These are phyloP conservation scores for Didymella arachidicola DNA, from an alignment of 2,329 filamentous ascomycete species.

Conservation along the genomic window DNA sequence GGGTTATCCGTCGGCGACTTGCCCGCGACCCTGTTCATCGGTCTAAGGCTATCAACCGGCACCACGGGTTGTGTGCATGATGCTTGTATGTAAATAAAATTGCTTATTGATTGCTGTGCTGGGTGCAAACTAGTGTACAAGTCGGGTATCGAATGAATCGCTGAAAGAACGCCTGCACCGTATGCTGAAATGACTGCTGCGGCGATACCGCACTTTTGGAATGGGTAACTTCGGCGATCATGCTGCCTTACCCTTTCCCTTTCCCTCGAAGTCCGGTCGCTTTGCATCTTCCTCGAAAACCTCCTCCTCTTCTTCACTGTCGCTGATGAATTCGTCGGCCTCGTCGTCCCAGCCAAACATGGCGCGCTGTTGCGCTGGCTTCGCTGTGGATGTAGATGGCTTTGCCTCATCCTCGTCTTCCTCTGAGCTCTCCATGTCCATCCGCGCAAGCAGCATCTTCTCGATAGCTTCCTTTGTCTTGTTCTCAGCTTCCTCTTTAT, in stretches of 20 bases:
- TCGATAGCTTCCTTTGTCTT: slow-evolving; percentile 80
- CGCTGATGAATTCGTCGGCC: slow-evolving; percentile 60
- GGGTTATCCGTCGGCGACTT: slow-evolving; percentile 19
- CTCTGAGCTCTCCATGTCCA: slow-evolving; percentile 53
- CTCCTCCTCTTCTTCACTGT: slow-evolving; percentile 57
- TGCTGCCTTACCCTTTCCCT: slow-evolving; percentile 54
- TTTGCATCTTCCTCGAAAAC: slow-evolving; percentile 45
- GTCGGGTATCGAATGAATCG: slow-evolving; percentile 18
- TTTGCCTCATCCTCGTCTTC: slow-evolving; percentile 43
- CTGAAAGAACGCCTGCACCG: slow-evolving; percentile 17
- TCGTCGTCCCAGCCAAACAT: slow-evolving; percentile 84
- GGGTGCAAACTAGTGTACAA: slow-evolving; percentile 11
- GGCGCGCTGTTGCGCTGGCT: slow-evolving; percentile 51
- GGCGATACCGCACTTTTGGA: not conserved
- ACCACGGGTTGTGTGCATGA: not conserved
- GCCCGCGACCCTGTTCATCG: slow-evolving; percentile 8
- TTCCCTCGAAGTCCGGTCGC: slow-evolving; percentile 45
- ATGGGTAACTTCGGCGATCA: not conserved
- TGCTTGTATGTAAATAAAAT: not conserved
- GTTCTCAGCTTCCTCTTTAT: slow-evolving; percentile 88
- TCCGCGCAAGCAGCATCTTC: slow-evolving; percentile 55
- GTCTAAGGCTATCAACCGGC: not conserved
- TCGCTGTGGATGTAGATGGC: slow-evolving; percentile 35
- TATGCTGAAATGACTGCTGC: slow-evolving; percentile 1
- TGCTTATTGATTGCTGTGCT: slow-evolving; percentile 5